Evolutionary conservation across 176 grass and related monocot species (phyloP).

Genomic region (Triticum monococcum): DNA sequence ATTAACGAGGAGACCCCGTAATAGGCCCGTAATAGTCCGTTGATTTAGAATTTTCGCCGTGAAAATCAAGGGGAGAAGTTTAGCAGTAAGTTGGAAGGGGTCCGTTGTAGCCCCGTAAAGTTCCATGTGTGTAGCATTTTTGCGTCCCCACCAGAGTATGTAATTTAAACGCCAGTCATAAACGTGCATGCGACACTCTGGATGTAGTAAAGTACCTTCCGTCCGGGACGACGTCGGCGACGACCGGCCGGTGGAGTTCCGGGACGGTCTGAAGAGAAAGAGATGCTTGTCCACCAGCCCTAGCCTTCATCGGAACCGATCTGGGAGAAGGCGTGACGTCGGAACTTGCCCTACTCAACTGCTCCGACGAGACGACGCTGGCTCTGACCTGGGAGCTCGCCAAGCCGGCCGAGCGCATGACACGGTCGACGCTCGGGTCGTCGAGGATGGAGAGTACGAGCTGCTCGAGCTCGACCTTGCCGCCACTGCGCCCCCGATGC

Average conservation of each 20-base stretch:
- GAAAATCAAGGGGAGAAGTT: too few species aligned
- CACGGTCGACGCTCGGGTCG: background rate
- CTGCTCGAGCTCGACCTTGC: background rate
- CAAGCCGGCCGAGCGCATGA: background rate
- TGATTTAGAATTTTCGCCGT: too few species aligned
- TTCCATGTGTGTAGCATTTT: too few species aligned
- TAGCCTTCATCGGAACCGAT: constrained; percentile 24
- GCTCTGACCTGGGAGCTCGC: background rate
- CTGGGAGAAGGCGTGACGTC: background rate
- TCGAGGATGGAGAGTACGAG: background rate
- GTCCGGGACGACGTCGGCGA: constrained; percentile 15
- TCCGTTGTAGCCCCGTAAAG: too few species aligned
- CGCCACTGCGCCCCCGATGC: background rate
- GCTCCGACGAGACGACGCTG: background rate
- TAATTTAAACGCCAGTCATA: too few species aligned
- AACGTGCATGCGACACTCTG: too few species aligned
- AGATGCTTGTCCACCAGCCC: constrained; percentile 38
- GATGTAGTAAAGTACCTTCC: constrained; percentile 33
- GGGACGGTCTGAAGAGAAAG: constrained; percentile 35
- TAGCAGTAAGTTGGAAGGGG: too few species aligned
- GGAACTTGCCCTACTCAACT: too few species aligned
- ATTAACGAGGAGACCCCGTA: too few species aligned
- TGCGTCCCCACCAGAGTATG: too few species aligned
- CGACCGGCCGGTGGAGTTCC: constrained; percentile 28
- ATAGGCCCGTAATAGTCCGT: too few species aligned